Evolutionary conservation across 1,139 yeast species (phyloP), one percentile per base, ranked within the genome.

Genomic region (Suhomyces coccinellae): DNA sequence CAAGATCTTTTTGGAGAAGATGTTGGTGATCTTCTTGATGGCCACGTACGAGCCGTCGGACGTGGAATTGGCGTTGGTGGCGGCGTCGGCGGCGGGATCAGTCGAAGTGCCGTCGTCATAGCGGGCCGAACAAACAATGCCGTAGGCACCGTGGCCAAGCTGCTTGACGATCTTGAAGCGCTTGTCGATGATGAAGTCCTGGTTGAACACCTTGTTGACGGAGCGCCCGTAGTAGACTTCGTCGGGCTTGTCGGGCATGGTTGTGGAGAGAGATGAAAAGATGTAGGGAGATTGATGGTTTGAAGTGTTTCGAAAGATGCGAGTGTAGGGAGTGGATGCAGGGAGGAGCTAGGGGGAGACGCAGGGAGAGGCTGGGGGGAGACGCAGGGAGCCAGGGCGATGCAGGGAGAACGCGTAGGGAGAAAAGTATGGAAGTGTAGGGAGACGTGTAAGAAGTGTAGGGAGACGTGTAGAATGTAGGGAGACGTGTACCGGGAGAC

Each of bases 121-220:
- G 58, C 82, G 80, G 28, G 99, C 98, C 1, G 96, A 87, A 59
- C 97, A 93, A 6, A 93, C 98, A 6, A 91, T 83, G 28, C 99
- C 99, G 61, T 93, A 93, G 1, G 99, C 97, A 4, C 99, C 99
- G 58, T 91, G 97, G 24, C 99, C 99, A 40, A 93, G 77, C 57
- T 90, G 97, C 58, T 90, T 88, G 50, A 88, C 87, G 54, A 93
- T 77, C 61, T 87, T 85, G 66, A 90, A 88, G 48, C 96, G 73
- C 54, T 81, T 81, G 65, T 90, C 97, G 48, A 91, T 89, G 40
- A 89, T 81, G 63, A 91, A 91, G 58, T 88, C 96, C 67, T 90
- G 97, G 62, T 87, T 86, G 67, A 82, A 89, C 38, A 91, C 96
- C 61, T 83, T 67, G 52, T 71, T 70, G 40, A 73, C 73, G 3